Evolutionary conservation across 148 eudicot genomes (phyloP).

Genomic region (Heliamphora exappendiculata): DNA sequence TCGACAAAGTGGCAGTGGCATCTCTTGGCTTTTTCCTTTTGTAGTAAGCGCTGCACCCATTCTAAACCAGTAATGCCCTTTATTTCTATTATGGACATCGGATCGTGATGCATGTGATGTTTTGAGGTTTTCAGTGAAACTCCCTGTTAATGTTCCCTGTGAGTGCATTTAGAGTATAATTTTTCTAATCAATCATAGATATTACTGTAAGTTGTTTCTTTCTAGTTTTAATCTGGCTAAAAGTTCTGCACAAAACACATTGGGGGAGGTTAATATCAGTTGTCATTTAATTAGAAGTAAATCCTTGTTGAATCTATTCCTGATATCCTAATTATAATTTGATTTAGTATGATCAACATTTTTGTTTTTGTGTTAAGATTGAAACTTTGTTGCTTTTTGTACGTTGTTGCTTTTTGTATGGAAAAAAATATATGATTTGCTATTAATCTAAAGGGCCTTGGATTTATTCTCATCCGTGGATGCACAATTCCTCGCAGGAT

Average conservation of each 20-base stretch:
- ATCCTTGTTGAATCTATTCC: background rate
- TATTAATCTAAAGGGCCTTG: background rate
- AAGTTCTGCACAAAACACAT: background rate
- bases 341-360: background rate
- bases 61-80: background rate
- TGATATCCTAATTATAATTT: background rate
- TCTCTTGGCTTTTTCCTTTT: slow-evolving; percentile 96
- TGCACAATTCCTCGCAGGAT: slow-evolving; percentile 43
- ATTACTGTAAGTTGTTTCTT: background rate
- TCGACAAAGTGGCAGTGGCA: slow-evolving; percentile 83
- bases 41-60: slow-evolving; percentile 42
- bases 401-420: background rate
- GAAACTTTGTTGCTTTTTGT: background rate
- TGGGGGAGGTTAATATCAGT: background rate
- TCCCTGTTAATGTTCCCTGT: background rate
- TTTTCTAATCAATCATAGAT: background rate
- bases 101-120: background rate
- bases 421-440: background rate
- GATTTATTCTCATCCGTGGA: background rate
- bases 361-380: background rate
- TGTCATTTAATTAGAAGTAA: background rate
- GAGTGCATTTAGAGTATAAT: background rate
- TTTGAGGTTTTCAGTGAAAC: background rate
- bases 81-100: no score
- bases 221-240: background rate